Evolutionary conservation across 306 rosid species (phyloP).

Genomic region (Oemleria cerasiformis): DNA sequence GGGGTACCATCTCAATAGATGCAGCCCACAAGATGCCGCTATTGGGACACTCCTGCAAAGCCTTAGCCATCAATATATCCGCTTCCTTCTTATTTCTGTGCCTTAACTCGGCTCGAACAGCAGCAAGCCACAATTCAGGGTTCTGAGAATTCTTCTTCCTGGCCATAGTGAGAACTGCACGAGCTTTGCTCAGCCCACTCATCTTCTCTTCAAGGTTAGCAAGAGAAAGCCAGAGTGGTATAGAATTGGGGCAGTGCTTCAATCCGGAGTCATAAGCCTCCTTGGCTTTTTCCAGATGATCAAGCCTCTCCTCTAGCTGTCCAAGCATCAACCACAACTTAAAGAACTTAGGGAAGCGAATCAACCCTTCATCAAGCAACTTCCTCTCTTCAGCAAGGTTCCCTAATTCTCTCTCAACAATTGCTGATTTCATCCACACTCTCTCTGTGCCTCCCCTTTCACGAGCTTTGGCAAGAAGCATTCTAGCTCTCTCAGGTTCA

Average conservation of each 20-base stretch:
- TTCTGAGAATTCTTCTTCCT: slow-evolving; percentile 78
- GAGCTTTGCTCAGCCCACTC: slow-evolving; percentile 78
- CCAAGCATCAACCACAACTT: slow-evolving; percentile 93
- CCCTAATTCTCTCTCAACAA: slow-evolving; percentile 81
- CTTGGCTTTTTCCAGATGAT: slow-evolving; percentile 63
- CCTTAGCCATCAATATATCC: slow-evolving; percentile 84
- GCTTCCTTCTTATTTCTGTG: slow-evolving; percentile 71
- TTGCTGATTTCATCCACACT: slow-evolving; percentile 92
- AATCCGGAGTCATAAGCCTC: slow-evolving; percentile 65
- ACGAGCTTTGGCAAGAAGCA: slow-evolving; percentile 78
- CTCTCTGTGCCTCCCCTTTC: slow-evolving; percentile 80
- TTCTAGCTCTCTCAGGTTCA: slow-evolving; percentile 85
- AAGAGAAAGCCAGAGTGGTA: slow-evolving; percentile 76
- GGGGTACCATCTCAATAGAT: slow-evolving; percentile 77
- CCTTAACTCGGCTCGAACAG: slow-evolving; percentile 70
- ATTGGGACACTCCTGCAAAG: slow-evolving; percentile 75
- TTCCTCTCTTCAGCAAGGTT: slow-evolving; percentile 67
- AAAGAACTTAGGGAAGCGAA: slow-evolving; percentile 67
- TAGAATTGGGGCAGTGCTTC: slow-evolving; percentile 61
- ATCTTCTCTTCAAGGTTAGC: slow-evolving; percentile 77
- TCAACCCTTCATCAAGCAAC: slow-evolving; percentile 72
- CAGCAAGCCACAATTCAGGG: slow-evolving; percentile 86
- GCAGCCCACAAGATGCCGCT: slow-evolving; percentile 86
- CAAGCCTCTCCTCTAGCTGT: slow-evolving; percentile 74
- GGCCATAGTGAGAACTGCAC: slow-evolving; percentile 78